phyloP scores from a whole-genome alignment of 2,329 filamentous ascomycete genomes.

The Penicillium sp. region DNA sequence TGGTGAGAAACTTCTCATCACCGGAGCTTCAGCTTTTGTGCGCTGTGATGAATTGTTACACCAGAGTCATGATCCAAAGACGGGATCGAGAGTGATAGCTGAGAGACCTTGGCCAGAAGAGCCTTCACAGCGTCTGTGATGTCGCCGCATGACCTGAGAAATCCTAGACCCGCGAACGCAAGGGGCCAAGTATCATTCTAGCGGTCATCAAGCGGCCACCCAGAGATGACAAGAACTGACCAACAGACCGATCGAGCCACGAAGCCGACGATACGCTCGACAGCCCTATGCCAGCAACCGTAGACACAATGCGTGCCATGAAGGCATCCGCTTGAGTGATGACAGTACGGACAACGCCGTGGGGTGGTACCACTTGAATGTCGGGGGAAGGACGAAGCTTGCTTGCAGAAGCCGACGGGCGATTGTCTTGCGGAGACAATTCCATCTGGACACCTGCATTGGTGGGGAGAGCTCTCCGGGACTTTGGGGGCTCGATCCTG shows the following conservation, averaged over 20 bases:
- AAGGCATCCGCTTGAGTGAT: slow-evolving; percentile 2
- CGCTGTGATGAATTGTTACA: too few species aligned
- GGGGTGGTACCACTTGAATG: neutral
- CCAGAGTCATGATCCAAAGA: too few species aligned
- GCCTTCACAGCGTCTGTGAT: neutral
- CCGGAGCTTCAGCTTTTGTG: neutral
- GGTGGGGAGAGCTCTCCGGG: neutral
- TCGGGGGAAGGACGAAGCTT: neutral
- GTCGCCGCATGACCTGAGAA: neutral
- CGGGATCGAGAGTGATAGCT: too few species aligned
- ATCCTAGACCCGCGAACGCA: neutral
- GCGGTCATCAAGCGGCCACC: slow-evolving; percentile 10
- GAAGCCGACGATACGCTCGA: slow-evolving; percentile 1
- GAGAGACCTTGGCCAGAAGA: too few species aligned
- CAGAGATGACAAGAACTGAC: slow-evolving; percentile 7
- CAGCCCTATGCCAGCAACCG: slow-evolving; percentile 6
- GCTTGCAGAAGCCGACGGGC: neutral
- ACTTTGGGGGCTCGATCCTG: neutral
- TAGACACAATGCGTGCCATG: slow-evolving; percentile 2
- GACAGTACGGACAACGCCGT: neutral
- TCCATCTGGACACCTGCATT: neutral
- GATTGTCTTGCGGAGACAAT: neutral
- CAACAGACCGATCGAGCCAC: slow-evolving; percentile 3
- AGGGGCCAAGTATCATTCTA: slow-evolving; percentile 1
- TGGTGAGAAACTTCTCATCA: too few species aligned